phyloP scores from a whole-genome alignment of 225 moss, liverwort and hornwort genomes.

The Neckera pumila region DNA sequence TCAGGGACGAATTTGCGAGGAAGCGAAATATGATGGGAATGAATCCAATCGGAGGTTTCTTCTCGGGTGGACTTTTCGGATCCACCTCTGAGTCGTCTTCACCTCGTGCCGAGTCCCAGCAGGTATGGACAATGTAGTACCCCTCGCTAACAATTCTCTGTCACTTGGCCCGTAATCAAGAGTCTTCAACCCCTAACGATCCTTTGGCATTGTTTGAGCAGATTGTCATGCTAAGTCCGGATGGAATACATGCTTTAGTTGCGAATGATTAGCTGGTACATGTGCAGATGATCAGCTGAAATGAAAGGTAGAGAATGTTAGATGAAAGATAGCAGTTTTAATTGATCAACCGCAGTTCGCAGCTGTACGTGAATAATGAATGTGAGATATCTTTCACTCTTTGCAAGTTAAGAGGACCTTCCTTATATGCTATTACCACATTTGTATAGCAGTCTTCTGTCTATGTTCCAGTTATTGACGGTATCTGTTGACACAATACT shows the following conservation, averaged over 20 bases:
- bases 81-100: conserved; percentile 28
- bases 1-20: neutral
- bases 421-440: neutral
- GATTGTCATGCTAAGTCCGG: neutral
- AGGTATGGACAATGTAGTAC: conserved; percentile 38
- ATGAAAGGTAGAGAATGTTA: conserved; percentile 13
- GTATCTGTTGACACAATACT: neutral
- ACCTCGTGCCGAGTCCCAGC: conserved; percentile 22
- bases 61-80: conserved; percentile 39
- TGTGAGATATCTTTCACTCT: conserved; percentile 11
- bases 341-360: neutral
- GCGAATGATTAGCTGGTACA: conserved; percentile 14
- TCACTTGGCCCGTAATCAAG: neutral
- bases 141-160: neutral
- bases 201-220: neutral
- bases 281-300: conserved; percentile 22
- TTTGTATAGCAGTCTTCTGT: neutral
- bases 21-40: conserved; percentile 29
- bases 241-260: neutral
- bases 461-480: neutral
- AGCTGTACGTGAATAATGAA: conserved; percentile 19
- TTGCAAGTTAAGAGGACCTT: neutral
- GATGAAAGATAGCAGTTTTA: conserved; percentile 5
- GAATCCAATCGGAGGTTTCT: conserved; percentile 33
- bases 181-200: neutral